Evolutionary conservation across 441 rosid species (phyloP), one percentile per base, ranked within the genome.

Genomic region (Populus tomentosa): DNA sequence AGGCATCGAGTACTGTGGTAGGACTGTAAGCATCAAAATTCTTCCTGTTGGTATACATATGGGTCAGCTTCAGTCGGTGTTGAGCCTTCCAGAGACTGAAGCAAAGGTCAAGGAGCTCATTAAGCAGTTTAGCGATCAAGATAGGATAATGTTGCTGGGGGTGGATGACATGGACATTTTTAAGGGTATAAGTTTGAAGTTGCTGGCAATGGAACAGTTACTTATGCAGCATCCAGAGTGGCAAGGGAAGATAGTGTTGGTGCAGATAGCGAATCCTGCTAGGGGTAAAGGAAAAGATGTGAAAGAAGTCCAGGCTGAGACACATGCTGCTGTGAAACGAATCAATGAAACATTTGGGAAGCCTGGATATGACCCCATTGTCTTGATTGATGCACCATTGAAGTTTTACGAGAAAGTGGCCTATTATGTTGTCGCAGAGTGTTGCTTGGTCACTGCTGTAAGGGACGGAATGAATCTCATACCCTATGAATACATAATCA

Each of bases 131-230:
- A 21, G 82, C 42, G 82, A 77, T 62, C 84, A 86, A 67, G 92
- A 87, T 13, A 84, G 86, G 86, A 86, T 79, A 79, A 86, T 94
- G 90, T 79, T 94, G 84, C 93, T 94, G 0, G 98, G 98, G 56
- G 97, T 94, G 6, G 98, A 94, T 80, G 98, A 94, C 76, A 94
- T 92, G 97, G 98, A 92, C 79, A 94, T 94, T 36, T 94, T 94
- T 66, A 92, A 94, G 74, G 98, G 98, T 32, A 92, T 94, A 74
- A 91, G 91, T 4, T 84, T 94, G 84, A 94, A 92, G 85, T 78
- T 94, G 23, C 84, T 94, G 77, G 98, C 98, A 28, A 90, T 94
- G 98, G 98, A 94, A 80, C 98, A 94, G 85, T 74, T 94, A 20
- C 94, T 94, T 67, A n/a, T 82, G 70, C 96, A 92, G 77, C 93